phyloP scores from a whole-genome alignment of 2,329 filamentous ascomycete genomes.

The Myriosclerotinia scirpicola region DNA sequence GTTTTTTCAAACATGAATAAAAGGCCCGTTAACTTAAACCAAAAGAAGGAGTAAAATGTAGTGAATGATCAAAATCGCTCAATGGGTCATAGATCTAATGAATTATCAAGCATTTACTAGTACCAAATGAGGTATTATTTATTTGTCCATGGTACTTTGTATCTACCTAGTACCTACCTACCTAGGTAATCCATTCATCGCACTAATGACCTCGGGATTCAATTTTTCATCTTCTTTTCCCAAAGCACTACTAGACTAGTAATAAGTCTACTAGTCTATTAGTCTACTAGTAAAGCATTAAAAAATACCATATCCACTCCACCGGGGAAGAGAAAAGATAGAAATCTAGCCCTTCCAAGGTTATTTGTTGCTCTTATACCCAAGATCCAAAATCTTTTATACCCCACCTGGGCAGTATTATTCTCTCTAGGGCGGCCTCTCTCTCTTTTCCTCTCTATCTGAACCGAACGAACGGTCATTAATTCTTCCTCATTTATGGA shows the following conservation, averaged over 20 bases:
- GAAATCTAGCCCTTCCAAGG: conserved; percentile 14
- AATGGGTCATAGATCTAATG: neutral
- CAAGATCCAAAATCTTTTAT: neutral
- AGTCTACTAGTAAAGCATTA: no score
- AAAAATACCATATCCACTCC: conserved; percentile 3
- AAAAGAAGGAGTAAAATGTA: neutral
- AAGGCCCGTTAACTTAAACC: neutral
- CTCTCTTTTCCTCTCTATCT: no score
- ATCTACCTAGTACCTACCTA: no score
- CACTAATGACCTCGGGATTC: neutral
- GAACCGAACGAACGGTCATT: no score
- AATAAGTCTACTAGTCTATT: no score
- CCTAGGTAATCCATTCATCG: no score
- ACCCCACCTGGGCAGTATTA: neutral
- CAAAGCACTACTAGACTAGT: no score
- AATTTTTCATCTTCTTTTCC: neutral
- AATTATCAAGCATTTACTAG: accelerated
- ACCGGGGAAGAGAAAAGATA: conserved; percentile 10
- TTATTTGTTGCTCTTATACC: neutral
- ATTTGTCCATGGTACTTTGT: no score
- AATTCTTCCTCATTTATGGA: no score
- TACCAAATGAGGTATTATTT: neutral
- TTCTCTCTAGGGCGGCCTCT: no score
- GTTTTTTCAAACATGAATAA: accelerated
- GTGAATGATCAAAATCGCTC: neutral